phyloP scores from a whole-genome alignment of 805 yeast species.

The Cyberlindnera sargentensis region DNA sequence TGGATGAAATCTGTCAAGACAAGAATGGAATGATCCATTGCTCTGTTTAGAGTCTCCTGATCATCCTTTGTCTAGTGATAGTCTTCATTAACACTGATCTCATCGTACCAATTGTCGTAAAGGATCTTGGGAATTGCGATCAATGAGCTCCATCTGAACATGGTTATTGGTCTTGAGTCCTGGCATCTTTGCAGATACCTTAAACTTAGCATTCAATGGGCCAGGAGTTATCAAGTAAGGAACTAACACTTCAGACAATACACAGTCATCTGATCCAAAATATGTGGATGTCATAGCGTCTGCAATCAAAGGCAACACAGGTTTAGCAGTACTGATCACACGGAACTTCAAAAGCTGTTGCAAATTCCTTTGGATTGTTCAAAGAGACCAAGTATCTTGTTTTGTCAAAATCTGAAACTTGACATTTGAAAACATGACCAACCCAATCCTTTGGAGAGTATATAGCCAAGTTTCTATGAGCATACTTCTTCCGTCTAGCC shows the following conservation, averaged over 20 bases:
- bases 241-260: slow-evolving; percentile 31
- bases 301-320: slow-evolving; percentile 53
- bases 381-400: slow-evolving; percentile 16
- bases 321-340: slow-evolving; percentile 35
- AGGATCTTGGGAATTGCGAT: slow-evolving; percentile 10
- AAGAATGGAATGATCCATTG: slow-evolving; percentile 21
- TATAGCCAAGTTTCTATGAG: slow-evolving; percentile 35
- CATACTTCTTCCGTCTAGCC: slow-evolving; percentile 51
- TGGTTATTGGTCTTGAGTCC: slow-evolving; percentile 5
- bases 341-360: slow-evolving; percentile 18
- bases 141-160: slow-evolving; percentile 5
- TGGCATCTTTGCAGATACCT: slow-evolving; percentile 24
- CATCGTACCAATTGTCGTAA: slow-evolving; percentile 38
- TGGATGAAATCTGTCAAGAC: slow-evolving; percentile 7
- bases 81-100: slow-evolving; percentile 42
- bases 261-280: slow-evolving; percentile 29
- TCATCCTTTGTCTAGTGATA: slow-evolving; percentile 38
- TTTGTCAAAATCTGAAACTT: slow-evolving; percentile 27
- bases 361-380: slow-evolving; percentile 4
- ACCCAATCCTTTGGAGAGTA: slow-evolving; percentile 53
- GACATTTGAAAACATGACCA: slow-evolving; percentile 57
- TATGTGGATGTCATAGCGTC: slow-evolving; percentile 44
- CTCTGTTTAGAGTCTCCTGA: slow-evolving; percentile 24
- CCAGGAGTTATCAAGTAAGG: slow-evolving; percentile 53
- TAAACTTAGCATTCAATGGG: slow-evolving; percentile 28